Evolutionary conservation across 371 early-diverging fungal species (phyloP).

Genomic region (Haplosporangium sp.): DNA sequence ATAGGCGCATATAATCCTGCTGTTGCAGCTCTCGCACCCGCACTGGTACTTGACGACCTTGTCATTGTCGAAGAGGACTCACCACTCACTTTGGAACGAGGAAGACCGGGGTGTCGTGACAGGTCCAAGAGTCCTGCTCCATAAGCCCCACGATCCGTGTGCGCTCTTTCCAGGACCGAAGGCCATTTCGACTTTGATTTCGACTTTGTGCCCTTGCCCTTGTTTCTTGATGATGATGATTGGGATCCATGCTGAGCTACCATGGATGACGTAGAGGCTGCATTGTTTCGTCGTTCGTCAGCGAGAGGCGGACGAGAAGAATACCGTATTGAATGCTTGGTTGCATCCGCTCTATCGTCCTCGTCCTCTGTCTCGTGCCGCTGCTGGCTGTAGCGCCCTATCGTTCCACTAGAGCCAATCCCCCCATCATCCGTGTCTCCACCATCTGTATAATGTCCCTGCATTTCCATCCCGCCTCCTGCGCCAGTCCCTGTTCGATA

Average conservation of each 20-base stretch:
- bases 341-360: conserved; percentile 6
- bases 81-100: conserved; percentile 8
- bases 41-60: neutral
- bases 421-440: conserved; percentile 42
- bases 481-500: neutral
- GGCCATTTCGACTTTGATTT: conserved; percentile 33
- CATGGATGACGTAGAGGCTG: neutral
- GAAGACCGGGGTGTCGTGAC: neutral
- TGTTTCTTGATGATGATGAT: conserved; percentile 6
- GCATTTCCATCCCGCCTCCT: conserved; percentile 1
- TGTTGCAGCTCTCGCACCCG: conserved; percentile 25
- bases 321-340: neutral
- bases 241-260: neutral
- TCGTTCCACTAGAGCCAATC: conserved; percentile 25
- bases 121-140: conserved; percentile 12
- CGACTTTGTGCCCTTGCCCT: conserved; percentile 25
- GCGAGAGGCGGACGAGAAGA: too few relatives aligned
- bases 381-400: conserved; percentile 39
- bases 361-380: conserved; percentile 28
- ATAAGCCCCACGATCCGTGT: conserved; percentile 23
- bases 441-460: conserved; percentile 24
- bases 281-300: too few relatives aligned
- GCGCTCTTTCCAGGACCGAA: conserved; percentile 23
- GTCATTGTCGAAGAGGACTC: conserved; percentile 30
- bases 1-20: conserved; percentile 31